Evolutionary conservation across 495 filamentous ascomycete genomes (phyloP), one percentile per base, ranked within the genome.

Genomic region (Parathielavia hyrcaniae): DNA sequence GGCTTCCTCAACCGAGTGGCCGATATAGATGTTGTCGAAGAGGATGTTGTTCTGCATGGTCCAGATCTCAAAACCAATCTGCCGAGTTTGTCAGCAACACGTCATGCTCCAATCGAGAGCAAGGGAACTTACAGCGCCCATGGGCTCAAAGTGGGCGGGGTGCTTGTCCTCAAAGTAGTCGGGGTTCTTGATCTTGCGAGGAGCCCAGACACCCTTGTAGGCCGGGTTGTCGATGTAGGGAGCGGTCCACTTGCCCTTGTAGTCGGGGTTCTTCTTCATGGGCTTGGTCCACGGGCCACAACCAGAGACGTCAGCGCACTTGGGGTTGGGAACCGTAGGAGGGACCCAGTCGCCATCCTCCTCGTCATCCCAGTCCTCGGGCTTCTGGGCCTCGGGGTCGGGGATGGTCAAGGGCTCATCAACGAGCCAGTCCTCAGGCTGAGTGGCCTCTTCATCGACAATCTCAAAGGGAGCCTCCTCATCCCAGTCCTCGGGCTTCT

Each of bases 1-100:
- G 59, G 95, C 95, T 64, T 99, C 95, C 69, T 88, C 90, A 64
- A 89, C 73, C 45, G 95, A 99, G 85, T 99, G 95, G 62, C 95
- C 95, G 75, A 99, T 87, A 83, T 97, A 99, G 82, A 99, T 90
- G 85, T 99, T 99, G 84, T 97, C 90, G 68, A 99, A 99, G 65
- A 97, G 85, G 62, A 97, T 96, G 73, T 97, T 88, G 74, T 86
- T 95, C 71, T 96, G 93, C 93, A 98, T 98, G 66, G 95, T 97
- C 93, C 93, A 98, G 77, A 98, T 89, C 76, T 97, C 95, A 66
- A 96, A 97, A 65, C 93, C 92, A 78, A 97, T 89, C 57, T 59
- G 49, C 10, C n/a, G 11, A n/a, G n/a, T 0, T 7, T 23, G 56
- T 62, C 13, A 64, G 61, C 12, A 22, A 50, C 56, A 20, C 12